Conservation (phyloP, 2,329 filamentous ascomycete genomes). For the Diaporthe australafricana region DNA sequence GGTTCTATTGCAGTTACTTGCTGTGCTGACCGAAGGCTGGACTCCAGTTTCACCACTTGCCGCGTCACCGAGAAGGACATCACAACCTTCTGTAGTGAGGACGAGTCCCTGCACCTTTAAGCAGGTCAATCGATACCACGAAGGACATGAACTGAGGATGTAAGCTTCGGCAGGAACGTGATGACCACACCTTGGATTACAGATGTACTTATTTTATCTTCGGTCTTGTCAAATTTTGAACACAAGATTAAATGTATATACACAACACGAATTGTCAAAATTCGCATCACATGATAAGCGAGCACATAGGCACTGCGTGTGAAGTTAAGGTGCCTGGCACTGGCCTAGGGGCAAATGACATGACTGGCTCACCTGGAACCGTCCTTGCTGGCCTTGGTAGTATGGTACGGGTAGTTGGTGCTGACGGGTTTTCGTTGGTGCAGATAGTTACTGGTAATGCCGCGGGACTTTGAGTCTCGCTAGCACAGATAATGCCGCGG, state of each 20-base stretch:
- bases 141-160: not conserved
- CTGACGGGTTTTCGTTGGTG: no score
- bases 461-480: no score
- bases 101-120: constrained; percentile 15
- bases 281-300: no score
- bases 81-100: constrained; percentile 17
- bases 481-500: no score
- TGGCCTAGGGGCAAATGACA: no score
- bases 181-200: not conserved
- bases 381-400: no score
- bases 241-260: not conserved
- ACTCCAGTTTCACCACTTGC: not conserved
- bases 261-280: not conserved
- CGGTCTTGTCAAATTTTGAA: not conserved
- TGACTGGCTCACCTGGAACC: no score
- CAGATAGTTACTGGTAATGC: no score
- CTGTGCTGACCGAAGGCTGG: not conserved
- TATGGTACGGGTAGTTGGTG: no score
- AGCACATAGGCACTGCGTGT: no score
- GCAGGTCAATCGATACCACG: not conserved
- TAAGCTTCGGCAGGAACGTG: fast-evolving
- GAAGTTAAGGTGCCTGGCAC: no score
- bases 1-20: not conserved
- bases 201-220: not conserved
- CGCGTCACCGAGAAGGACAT: constrained; percentile 16